Conservation (phyloP, 2,329 filamentous ascomycete genomes). For the Emericellopsis atlantica region DNA sequence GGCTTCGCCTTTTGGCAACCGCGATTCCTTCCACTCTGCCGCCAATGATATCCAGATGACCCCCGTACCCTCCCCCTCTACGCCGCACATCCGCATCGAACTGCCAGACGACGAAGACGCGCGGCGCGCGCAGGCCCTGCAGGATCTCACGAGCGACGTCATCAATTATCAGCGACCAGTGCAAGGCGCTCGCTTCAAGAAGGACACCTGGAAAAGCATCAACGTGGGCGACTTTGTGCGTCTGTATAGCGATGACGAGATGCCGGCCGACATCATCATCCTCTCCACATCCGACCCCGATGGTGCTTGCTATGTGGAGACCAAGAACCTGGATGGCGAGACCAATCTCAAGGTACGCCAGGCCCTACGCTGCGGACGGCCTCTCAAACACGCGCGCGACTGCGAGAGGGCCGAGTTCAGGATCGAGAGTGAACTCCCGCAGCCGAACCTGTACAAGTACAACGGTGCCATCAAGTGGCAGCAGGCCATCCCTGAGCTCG, state of each 20-base stretch:
- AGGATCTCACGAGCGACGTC: constrained; percentile 41
- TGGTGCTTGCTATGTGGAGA: constrained; percentile 93
- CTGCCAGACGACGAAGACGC: constrained; percentile 23
- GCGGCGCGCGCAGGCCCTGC: constrained; percentile 22
- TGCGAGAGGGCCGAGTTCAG: constrained; percentile 81
- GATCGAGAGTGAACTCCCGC: constrained; percentile 82
- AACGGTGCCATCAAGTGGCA: constrained; percentile 81
- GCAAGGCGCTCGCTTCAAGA: constrained; percentile 73
- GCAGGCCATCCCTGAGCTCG: constrained; percentile 54
- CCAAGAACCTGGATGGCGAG: constrained; percentile 95
- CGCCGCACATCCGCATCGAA: constrained; percentile 21
- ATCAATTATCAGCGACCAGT: constrained; percentile 58
- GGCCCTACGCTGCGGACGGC: constrained; percentile 72
- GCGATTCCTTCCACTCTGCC: constrained; percentile 39
- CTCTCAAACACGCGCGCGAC: constrained; percentile 77
- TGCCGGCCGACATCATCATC: constrained; percentile 87
- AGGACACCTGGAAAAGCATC: constrained; percentile 89
- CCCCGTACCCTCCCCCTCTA: constrained; percentile 72
- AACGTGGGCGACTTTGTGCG: constrained; percentile 94
- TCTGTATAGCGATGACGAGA: constrained; percentile 89
- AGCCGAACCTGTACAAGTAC: constrained; percentile 92
- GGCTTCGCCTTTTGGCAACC: constrained; percentile 39
- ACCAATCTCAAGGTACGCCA: constrained; percentile 94
- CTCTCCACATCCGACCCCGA: constrained; percentile 88
- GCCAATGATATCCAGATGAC: constrained; percentile 86